Conservation (phyloP, 192 early-diverging fungal species). For the Mortierella antarctica region DNA sequence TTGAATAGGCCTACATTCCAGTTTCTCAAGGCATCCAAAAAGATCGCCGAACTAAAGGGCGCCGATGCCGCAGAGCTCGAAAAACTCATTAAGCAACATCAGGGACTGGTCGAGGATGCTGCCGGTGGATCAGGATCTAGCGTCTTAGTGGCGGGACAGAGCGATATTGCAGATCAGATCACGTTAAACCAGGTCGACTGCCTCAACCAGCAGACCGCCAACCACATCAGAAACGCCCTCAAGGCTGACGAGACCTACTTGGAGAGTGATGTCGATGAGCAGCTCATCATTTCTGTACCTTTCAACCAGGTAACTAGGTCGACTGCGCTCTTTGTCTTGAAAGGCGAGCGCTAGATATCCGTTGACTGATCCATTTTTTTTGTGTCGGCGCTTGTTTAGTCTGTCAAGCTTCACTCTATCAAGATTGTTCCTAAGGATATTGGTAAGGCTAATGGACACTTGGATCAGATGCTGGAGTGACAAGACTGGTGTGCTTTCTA, state of each 20-base stretch:
- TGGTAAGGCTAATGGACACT: conserved; percentile 11
- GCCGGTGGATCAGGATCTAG: conserved; percentile 37
- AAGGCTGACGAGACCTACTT: conserved; percentile 74
- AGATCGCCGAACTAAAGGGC: conserved; percentile 83
- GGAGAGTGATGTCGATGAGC: conserved; percentile 96
- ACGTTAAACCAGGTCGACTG: conserved; percentile 80
- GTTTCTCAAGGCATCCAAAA: conserved; percentile 79
- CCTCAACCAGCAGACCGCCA: conserved; percentile 86
- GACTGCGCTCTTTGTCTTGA: neutral
- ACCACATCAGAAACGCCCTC: conserved; percentile 82
- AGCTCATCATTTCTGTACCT: conserved; percentile 86
- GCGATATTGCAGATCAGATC: conserved; percentile 72
- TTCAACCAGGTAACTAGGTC: conserved; percentile 77
- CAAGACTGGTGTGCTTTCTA: neutral
- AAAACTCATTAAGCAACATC: conserved; percentile 72
- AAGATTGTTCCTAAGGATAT: conserved; percentile 65
- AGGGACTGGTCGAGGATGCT: conserved; percentile 52
- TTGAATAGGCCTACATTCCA: conserved; percentile 87
- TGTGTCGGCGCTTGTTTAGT: conserved; percentile 21
- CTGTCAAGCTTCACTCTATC: conserved; percentile 78
- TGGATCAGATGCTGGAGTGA: too few species aligned
- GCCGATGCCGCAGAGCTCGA: conserved; percentile 81
- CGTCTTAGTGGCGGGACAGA: conserved; percentile 56
- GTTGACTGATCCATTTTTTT: conserved; percentile 11
- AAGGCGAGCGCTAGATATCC: neutral